Conservation (phyloP, 768 basidiomycete genomes). For the Suillus weaverae region DNA sequence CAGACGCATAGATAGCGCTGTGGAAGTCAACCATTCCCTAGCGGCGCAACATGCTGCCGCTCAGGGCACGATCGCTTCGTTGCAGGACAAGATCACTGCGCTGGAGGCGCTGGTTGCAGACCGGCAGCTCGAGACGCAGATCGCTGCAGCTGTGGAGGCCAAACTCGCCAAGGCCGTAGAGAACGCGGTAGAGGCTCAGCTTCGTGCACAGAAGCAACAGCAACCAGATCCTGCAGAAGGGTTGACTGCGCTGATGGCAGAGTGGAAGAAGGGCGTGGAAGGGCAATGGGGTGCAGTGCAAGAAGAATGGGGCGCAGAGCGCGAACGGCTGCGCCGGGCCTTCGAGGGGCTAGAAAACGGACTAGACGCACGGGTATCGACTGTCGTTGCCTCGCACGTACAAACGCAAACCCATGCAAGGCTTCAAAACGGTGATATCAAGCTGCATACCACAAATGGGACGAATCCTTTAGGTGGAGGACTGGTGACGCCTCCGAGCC, state of each 20-base stretch:
- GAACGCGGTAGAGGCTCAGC: conserved; percentile 17
- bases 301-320: conserved; percentile 81
- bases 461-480: conserved; percentile 39
- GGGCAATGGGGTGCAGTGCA: conserved; percentile 76
- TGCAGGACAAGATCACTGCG: conserved; percentile 66
- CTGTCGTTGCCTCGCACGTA: conserved; percentile 30
- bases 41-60: conserved; percentile 79
- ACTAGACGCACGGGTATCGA: conserved; percentile 45
- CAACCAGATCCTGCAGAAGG: conserved; percentile 34
- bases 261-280: conserved; percentile 80
- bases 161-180: conserved; percentile 38
- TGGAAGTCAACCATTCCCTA: conserved; percentile 69
- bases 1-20: conserved; percentile 71
- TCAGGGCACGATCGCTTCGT: conserved; percentile 64
- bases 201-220: conserved; percentile 1
- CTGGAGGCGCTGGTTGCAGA: conserved; percentile 70
- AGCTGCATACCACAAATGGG: conserved; percentile 20
- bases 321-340: conserved; percentile 70
- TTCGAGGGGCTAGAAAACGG: conserved; percentile 80
- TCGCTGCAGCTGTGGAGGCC: conserved; percentile 32
- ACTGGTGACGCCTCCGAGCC: conserved; percentile 75
- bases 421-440: conserved; percentile 32
- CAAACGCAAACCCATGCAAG: conserved; percentile 38
- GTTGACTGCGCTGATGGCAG: conserved; percentile 53
- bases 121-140: conserved; percentile 42